Evolutionary conservation across 2,329 filamentous ascomycete species (phyloP).

Genomic region (Curvularia lunata): DNA sequence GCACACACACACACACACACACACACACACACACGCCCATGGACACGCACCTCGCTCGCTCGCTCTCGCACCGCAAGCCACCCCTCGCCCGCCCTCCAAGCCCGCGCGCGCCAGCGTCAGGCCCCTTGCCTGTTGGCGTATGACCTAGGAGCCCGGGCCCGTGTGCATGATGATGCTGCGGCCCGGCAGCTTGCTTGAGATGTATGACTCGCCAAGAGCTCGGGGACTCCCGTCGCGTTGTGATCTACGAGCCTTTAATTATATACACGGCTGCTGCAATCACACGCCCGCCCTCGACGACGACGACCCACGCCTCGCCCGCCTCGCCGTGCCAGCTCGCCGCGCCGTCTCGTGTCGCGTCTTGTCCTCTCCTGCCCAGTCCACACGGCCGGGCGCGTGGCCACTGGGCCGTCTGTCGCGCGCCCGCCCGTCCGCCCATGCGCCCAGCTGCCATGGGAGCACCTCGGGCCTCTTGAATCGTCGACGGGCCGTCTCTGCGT

Average conservation of each 20-base stretch:
- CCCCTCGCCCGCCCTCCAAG: too few species aligned
- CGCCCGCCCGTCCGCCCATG: not conserved
- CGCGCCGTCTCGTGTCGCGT: too few species aligned
- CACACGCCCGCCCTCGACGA: not conserved
- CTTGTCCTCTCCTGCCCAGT: too few species aligned
- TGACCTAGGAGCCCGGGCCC: conserved; percentile 15
- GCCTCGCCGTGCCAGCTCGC: not conserved
- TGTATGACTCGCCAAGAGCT: conserved; percentile 27
- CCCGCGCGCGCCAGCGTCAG: not conserved
- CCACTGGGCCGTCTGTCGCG: not conserved
- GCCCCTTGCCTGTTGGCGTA: conserved; percentile 14
- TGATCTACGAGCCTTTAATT: conserved; percentile 33
- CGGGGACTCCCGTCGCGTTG: conserved; percentile 33
- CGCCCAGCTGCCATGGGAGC: conserved; percentile 15
- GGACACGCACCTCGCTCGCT: too few species aligned
- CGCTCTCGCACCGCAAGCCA: too few species aligned
- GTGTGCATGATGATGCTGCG: conserved; percentile 20
- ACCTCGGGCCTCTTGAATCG: conserved; percentile 32
- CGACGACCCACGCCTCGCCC: not conserved
- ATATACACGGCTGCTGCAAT: conserved; percentile 16
- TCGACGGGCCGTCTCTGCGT: conserved; percentile 31
- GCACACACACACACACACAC: not conserved
- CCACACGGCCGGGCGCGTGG: not conserved
- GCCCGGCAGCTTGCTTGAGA: conserved; percentile 28
- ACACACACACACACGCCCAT: not conserved